Evolutionary conservation across 148 eudicot genomes (phyloP), one percentile per base, ranked within the genome.

Genomic region (Selenicereus undatus): DNA sequence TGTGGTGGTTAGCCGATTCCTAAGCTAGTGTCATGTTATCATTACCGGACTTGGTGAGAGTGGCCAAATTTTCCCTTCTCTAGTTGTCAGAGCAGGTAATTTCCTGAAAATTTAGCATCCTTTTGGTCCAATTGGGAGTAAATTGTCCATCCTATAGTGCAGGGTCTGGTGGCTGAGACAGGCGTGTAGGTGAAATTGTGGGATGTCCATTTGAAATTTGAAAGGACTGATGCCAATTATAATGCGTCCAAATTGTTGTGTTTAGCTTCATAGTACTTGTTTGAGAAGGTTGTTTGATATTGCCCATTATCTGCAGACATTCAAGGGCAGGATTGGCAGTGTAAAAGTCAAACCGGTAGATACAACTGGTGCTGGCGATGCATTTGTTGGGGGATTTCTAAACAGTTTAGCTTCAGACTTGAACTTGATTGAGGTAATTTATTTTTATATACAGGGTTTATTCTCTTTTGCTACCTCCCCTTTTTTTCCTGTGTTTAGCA

Each of bases 361-460:
- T 85, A 91, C 97, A 72, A 95, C 95, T 76, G 98, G 98, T 69
- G 98, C 97, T 7, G 98, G 98, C 56, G 98, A 95, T 86, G 93
- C 98, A 72, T 95, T 95, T 79, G 91, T 87, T 26, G 97, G 91
- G 60, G 98, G 94, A 51, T 50, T 93, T 65, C 85, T 95, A 65
- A 81, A 83, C 83, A 83, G 80, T 77, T 85, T 95, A 83, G 97
- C 94, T 77, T 83, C 91, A 39, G 92, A 95, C 83, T 56, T 85
- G 79, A 86, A 66, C 75, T 69, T 91, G 54, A 83, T 79, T 60
- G 74, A 91, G 97, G 98, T 95, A 85, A 73, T 32, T 51, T 69
- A 48, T 39, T 30, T 70, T 48, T 11, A 27, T 26, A 24, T 65
- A 7, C 32, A 20, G 62, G 62, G 22, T 27, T 0, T 11, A 0